Evolutionary conservation across 148 eudicot genomes (phyloP).

Genomic region (Silene conica): DNA sequence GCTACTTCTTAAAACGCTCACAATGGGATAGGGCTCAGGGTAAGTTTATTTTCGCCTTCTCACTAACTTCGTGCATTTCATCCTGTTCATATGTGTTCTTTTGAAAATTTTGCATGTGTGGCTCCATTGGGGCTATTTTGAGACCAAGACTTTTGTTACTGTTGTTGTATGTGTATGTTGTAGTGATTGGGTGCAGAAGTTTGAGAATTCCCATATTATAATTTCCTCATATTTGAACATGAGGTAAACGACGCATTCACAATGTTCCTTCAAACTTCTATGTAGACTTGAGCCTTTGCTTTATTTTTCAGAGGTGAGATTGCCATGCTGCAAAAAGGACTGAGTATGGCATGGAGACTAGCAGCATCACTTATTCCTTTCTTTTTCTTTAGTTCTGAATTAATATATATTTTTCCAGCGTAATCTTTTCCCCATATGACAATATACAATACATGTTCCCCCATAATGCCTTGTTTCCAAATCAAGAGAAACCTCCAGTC

Average conservation of each 20-base stretch:
- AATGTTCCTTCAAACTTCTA: too few species aligned
- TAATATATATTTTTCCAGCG: background rate
- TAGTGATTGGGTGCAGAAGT: background rate
- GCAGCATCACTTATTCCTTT: background rate
- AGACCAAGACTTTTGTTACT: background rate
- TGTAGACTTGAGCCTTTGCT: background rate
- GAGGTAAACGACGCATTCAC: too few species aligned
- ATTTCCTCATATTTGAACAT: too few species aligned
- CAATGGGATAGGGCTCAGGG: background rate
- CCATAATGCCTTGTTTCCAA: constrained; percentile 23
- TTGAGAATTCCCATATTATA: too few species aligned
- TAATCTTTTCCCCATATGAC: constrained; percentile 18
- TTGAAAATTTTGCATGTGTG: background rate
- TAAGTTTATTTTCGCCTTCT: background rate
- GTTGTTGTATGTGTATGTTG: background rate
- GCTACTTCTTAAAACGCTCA: background rate
- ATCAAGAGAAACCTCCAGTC: constrained; percentile 12
- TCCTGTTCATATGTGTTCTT: too few species aligned
- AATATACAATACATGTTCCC: background rate
- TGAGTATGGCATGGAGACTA: background rate
- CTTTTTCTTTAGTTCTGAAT: background rate
- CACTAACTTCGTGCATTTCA: too few species aligned
- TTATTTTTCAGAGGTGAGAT: background rate
- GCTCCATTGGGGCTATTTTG: background rate
- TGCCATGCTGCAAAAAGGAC: constrained; percentile 2